A percentile compares a stretch with the other conserved stretches of the same genome.
phyloP scores from a whole-genome alignment of 495 filamentous ascomycete species.

The Penicillium malachiteum region DNA sequence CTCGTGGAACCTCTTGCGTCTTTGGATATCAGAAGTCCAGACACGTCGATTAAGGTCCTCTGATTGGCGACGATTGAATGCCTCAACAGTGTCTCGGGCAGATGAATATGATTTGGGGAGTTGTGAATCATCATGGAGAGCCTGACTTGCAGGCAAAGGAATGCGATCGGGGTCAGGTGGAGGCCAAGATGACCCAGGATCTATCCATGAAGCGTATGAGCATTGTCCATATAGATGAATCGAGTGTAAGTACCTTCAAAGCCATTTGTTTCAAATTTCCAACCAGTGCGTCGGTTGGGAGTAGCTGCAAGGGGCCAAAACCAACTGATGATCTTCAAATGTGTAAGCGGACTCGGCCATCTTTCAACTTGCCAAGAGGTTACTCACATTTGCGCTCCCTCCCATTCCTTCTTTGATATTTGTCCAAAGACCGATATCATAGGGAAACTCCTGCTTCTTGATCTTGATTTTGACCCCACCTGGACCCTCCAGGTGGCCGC shows the following conservation, averaged over 20 bases:
- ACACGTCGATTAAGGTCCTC: slow-evolving; percentile 48
- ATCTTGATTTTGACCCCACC: slow-evolving; percentile 57
- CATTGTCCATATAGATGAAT: neutral
- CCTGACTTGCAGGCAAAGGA: slow-evolving; percentile 41
- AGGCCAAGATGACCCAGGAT: slow-evolving; percentile 67
- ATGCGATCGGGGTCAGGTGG: slow-evolving; percentile 87
- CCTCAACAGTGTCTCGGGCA: slow-evolving; percentile 50
- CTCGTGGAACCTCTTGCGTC: slow-evolving; percentile 52
- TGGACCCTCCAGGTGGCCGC: slow-evolving; percentile 60
- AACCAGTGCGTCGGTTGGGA: slow-evolving; percentile 54
- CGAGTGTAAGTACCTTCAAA: slow-evolving; percentile 65
- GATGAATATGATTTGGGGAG: slow-evolving; percentile 33
- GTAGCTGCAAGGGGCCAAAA: slow-evolving; percentile 62
- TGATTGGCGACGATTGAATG: slow-evolving; percentile 57
- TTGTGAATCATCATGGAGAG: slow-evolving; percentile 21
- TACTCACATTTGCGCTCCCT: slow-evolving; percentile 47
- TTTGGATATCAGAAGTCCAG: slow-evolving; percentile 31
- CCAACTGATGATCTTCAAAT: slow-evolving; percentile 52
- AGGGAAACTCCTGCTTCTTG: slow-evolving; percentile 77
- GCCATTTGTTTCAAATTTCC: slow-evolving; percentile 77
- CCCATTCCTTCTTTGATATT: slow-evolving; percentile 80
- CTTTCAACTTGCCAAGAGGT: neutral
- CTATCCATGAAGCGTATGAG: slow-evolving; percentile 23
- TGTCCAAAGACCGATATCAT: slow-evolving; percentile 83
- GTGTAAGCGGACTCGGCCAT: slow-evolving; percentile 2